Conservation (phyloP, 306 rosid species). For the Pueraria montana region DNA sequence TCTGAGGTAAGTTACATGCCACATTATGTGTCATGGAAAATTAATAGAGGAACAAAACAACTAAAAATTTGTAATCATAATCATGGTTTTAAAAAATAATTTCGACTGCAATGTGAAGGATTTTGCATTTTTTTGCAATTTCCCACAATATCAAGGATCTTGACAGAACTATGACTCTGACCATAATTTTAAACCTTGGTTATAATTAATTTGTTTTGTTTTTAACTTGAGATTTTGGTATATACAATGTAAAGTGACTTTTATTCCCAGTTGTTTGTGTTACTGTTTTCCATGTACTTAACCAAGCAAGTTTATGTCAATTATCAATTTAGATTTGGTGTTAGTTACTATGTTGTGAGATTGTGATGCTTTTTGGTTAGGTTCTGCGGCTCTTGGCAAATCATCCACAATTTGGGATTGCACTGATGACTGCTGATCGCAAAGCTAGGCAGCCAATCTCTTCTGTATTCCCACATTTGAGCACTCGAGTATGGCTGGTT, state of each 20-base stretch:
- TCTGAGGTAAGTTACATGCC: constrained; percentile 75
- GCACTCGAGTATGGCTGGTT: constrained; percentile 67
- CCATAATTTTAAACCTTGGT: neutral
- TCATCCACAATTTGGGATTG: constrained; percentile 85
- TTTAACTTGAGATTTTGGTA: neutral
- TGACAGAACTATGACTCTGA: neutral
- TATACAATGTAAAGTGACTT: neutral
- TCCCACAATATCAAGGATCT: neutral
- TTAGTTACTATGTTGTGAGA: constrained; percentile 25
- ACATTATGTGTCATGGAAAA: no score
- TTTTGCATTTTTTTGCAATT: neutral
- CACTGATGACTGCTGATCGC: constrained; percentile 88
- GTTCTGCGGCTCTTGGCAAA: constrained; percentile 89
- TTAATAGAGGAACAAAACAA: no score
- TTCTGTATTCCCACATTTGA: constrained; percentile 88
- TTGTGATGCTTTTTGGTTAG: constrained; percentile 57
- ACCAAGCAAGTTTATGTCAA: neutral
- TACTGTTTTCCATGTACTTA: constrained; percentile 22
- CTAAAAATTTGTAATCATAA: no score
- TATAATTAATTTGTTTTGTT: neutral
- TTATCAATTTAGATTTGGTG: neutral
- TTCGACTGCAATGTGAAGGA: neutral
- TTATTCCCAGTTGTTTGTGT: neutral
- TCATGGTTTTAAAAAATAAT: neutral
- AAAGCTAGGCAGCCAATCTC: constrained; percentile 93